phyloP scores from a whole-genome alignment of 164 flowering plant genomes.

The Brasenia schreberi region DNA sequence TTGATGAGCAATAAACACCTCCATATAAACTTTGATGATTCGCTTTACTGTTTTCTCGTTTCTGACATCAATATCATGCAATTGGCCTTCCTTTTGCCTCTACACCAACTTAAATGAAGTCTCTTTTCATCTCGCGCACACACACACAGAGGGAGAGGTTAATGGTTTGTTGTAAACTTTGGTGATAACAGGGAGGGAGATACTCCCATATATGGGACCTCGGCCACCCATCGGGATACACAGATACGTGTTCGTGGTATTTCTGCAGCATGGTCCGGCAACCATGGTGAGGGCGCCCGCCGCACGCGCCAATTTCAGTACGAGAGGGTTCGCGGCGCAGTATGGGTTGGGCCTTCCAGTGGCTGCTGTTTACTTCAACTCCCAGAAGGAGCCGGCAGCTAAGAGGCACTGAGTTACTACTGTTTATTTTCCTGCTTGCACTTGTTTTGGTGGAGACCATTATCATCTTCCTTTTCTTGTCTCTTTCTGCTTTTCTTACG shows the following conservation, averaged over 20 bases:
- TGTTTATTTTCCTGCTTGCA: neutral
- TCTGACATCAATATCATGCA: neutral
- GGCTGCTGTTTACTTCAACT: conserved; percentile 55
- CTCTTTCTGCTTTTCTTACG: neutral
- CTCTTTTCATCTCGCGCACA: neutral
- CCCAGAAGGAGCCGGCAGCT: conserved; percentile 55
- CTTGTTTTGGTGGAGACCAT: no score
- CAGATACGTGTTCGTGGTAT: conserved; percentile 51
- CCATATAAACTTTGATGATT: no score
- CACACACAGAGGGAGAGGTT: neutral
- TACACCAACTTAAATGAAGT: neutral
- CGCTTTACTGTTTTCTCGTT: no score
- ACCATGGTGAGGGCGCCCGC: conserved; percentile 15
- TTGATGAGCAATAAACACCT: neutral
- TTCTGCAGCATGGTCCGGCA: conserved; percentile 29
- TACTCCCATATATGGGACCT: conserved; percentile 40
- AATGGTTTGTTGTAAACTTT: neutral
- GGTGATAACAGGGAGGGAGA: conserved; percentile 39
- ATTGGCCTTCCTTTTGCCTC: neutral
- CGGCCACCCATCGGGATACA: conserved; percentile 70
- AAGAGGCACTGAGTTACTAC: conserved; percentile 19
- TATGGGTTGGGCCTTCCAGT: conserved; percentile 46
- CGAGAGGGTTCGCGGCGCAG: conserved; percentile 30
- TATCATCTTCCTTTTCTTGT: neutral
- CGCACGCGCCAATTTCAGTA: conserved; percentile 33